phyloP scores from a whole-genome alignment of 2,329 filamentous ascomycete genomes.

The Monilinia fructicola region DNA sequence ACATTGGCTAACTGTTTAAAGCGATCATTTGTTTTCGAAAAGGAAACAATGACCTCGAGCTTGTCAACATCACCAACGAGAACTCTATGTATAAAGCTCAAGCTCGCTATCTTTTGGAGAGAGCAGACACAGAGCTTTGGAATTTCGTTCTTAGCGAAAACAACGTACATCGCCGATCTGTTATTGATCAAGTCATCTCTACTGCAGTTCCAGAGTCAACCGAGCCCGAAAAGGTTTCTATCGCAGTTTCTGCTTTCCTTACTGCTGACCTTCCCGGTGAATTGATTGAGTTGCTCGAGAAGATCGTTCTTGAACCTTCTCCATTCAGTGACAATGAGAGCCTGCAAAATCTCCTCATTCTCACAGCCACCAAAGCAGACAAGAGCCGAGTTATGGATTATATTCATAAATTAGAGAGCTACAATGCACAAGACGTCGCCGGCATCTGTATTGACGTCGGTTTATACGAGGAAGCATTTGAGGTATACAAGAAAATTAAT shows the following conservation, averaged over 20 bases:
- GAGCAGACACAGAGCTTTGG: conserved; percentile 90
- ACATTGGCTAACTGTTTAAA: conserved; percentile 4
- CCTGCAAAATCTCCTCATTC: conserved; percentile 92
- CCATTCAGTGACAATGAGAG: conserved; percentile 97
- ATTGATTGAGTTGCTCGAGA: conserved; percentile 95
- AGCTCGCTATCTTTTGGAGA: conserved; percentile 88
- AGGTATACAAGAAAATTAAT: conserved; percentile 97
- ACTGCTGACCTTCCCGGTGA: conserved; percentile 87
- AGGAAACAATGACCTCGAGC: conserved; percentile 94
- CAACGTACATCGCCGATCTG: conserved; percentile 89
- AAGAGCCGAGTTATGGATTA: conserved; percentile 95
- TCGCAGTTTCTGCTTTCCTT: conserved; percentile 92
- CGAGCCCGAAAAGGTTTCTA: conserved; percentile 90
- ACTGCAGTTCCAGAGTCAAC: conserved; percentile 91
- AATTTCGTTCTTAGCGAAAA: conserved; percentile 90
- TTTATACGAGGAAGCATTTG: conserved; percentile 93
- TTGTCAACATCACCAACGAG: conserved; percentile 97
- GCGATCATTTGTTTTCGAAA: conserved; percentile 80
- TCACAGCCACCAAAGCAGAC: conserved; percentile 95
- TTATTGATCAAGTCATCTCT: conserved; percentile 94
- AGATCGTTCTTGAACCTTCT: conserved; percentile 99
- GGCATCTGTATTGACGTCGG: conserved; percentile 92
- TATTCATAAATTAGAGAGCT: conserved; percentile 85
- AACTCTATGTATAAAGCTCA: conserved; percentile 99
- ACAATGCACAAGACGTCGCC: conserved; percentile 90